Evolutionary conservation across 2,329 filamentous ascomycete genomes (phyloP).

Genomic region (Catunica adiposa): DNA sequence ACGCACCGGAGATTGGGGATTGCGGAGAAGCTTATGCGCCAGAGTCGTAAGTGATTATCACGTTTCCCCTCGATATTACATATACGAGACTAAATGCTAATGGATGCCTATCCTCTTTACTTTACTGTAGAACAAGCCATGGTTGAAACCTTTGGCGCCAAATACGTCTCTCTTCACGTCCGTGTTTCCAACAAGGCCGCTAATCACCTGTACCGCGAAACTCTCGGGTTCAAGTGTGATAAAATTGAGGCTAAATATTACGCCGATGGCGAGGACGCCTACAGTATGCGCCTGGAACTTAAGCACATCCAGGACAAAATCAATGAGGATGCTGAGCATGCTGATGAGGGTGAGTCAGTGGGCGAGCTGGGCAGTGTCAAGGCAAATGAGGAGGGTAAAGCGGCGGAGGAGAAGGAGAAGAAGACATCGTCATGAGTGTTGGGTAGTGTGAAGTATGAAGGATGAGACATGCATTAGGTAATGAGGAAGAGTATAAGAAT

Average conservation of each 20-base stretch:
- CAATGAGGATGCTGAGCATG: constrained; percentile 26
- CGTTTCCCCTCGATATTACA: neutral
- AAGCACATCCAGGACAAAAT: constrained; percentile 37
- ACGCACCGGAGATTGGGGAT: constrained; percentile 83
- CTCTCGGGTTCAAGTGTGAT: constrained; percentile 73
- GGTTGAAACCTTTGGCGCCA: constrained; percentile 82
- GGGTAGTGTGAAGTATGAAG: too few species aligned
- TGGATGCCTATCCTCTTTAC: neutral
- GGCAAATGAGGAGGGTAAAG: neutral
- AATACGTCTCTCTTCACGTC: constrained; percentile 91
- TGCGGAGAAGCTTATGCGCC: constrained; percentile 93
- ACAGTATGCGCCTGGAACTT: constrained; percentile 81
- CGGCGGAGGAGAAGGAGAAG: constrained; percentile 35
- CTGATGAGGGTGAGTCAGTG: constrained; percentile 54
- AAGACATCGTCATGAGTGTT: neutral
- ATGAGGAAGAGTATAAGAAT: too few species aligned
- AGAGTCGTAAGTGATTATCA: constrained; percentile 54
- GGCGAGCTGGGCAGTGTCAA: constrained; percentile 40
- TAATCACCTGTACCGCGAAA: constrained; percentile 81
- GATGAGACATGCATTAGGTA: too few species aligned
- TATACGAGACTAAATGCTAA: neutral
- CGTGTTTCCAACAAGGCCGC: constrained; percentile 86
- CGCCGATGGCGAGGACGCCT: constrained; percentile 93
- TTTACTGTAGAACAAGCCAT: constrained; percentile 61
- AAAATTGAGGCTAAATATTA: constrained; percentile 86